These are phyloP conservation scores for Lipomyces japonicus DNA, from an alignment of 805 yeast genomes.

Conservation along the genomic window DNA sequence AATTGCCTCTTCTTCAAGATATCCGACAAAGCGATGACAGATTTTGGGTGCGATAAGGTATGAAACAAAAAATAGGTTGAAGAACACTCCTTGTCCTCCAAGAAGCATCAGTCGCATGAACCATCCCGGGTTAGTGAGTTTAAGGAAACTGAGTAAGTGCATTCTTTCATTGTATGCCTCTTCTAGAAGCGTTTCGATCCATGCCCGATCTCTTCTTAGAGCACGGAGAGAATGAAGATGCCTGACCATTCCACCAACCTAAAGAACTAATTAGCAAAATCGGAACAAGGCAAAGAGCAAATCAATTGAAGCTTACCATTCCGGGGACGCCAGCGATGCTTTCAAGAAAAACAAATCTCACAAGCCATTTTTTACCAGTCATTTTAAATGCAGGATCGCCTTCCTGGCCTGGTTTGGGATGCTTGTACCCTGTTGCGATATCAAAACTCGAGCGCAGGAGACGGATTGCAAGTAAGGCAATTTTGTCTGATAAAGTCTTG, in stretches of 20 bases:
- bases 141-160: conserved; percentile 67
- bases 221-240: conserved; percentile 63
- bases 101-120: conserved; percentile 53
- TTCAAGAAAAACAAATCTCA: conserved; percentile 58
- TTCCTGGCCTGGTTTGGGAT: conserved; percentile 45
- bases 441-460: conserved; percentile 54
- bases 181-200: conserved; percentile 68
- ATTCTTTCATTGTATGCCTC: conserved; percentile 77
- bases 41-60: conserved; percentile 58
- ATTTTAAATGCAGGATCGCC: conserved; percentile 43
- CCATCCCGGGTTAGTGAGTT: conserved; percentile 59
- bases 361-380: conserved; percentile 64
- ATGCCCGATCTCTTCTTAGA: conserved; percentile 63
- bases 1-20: conserved; percentile 74
- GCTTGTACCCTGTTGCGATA: conserved; percentile 59
- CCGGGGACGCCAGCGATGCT: conserved; percentile 80
- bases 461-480: conserved; percentile 49
- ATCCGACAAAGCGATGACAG: conserved; percentile 75
- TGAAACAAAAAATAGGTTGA: conserved; percentile 58
- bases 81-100: conserved; percentile 67
- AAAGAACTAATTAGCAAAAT: not conserved
- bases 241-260: conserved; percentile 64
- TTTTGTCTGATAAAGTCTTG: conserved; percentile 45
- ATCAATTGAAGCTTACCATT: conserved; percentile 35
- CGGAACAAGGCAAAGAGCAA: not conserved